A percentile compares a stretch with the other conserved stretches of the same genome.
phyloP scores from a whole-genome alignment of 352 stramenopile species.

The Phytophthora pseudosyringae region DNA sequence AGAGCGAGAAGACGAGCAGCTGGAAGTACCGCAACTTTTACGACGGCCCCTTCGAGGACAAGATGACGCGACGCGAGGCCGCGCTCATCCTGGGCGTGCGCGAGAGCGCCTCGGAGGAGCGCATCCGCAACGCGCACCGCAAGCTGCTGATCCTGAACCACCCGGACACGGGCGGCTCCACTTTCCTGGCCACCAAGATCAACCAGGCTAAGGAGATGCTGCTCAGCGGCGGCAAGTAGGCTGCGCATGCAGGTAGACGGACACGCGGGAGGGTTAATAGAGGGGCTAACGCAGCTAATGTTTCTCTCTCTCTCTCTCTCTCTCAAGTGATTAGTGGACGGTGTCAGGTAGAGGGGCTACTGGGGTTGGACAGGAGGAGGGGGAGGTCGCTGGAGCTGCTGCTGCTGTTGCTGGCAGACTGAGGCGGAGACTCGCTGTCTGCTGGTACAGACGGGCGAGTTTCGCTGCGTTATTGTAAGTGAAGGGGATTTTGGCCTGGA shows the following conservation, averaged over 20 bases:
- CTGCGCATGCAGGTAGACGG: too few relatives aligned
- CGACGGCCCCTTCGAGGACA: slow-evolving; percentile 98
- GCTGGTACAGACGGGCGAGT: slow-evolving; percentile 38
- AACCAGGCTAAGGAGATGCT: slow-evolving; percentile 99
- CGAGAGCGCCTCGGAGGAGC: slow-evolving; percentile 94
- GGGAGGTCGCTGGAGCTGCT: not conserved
- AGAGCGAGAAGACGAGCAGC: slow-evolving; percentile 63
- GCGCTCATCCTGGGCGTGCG: slow-evolving; percentile 98
- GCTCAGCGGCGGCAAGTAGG: slow-evolving; percentile 73
- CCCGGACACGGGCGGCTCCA: slow-evolving; percentile 98
- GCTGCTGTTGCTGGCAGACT: not conserved
- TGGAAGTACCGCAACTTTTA: slow-evolving; percentile 93
- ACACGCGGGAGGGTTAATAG: slow-evolving; percentile 9
- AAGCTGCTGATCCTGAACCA: slow-evolving; percentile 99
- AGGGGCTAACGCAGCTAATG: slow-evolving; percentile 8
- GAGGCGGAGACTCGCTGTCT: slow-evolving; percentile 31
- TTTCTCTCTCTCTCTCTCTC: slow-evolving; percentile 8
- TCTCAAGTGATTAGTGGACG: slow-evolving; percentile 2
- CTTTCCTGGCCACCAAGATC: slow-evolving; percentile 99
- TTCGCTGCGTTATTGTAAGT: slow-evolving; percentile 28
- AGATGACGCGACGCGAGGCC: slow-evolving; percentile 99
- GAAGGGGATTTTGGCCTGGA: slow-evolving; percentile 48
- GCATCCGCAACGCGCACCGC: slow-evolving; percentile 98
- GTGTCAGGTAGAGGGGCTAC: slow-evolving; percentile 17
- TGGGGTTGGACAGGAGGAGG: not conserved